Evolutionary conservation across 768 basidiomycete genomes (phyloP).

Genomic region (Chlorophyllum brunneum): DNA sequence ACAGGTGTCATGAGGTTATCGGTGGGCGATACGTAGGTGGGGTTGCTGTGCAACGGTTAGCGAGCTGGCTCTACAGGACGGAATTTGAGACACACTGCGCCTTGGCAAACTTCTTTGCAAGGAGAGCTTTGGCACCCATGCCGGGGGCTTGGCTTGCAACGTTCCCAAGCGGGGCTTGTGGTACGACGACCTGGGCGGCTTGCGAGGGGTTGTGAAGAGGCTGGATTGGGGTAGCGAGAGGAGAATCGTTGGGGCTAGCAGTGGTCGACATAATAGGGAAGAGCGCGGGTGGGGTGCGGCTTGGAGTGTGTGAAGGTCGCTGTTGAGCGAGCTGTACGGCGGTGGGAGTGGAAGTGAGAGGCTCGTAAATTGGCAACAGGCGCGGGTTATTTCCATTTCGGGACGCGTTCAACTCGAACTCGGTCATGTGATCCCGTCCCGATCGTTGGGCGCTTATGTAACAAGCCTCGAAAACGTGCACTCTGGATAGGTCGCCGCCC

Average conservation of each 20-base stretch:
- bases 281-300: neutral
- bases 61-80: neutral
- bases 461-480: too few species aligned
- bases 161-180: slow-evolving; percentile 78
- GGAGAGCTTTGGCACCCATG: slow-evolving; percentile 86
- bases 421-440: slow-evolving; percentile 18
- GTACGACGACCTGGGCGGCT: slow-evolving; percentile 73
- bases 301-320: neutral
- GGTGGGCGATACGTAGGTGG: slow-evolving; percentile 86
- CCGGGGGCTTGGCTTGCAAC: slow-evolving; percentile 55
- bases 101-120: slow-evolving; percentile 93
- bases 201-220: slow-evolving; percentile 85
- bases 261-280: slow-evolving; percentile 45
- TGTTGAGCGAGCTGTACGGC: slow-evolving; percentile 11
- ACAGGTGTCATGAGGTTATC: slow-evolving; percentile 93
- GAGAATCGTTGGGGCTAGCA: slow-evolving; percentile 64
- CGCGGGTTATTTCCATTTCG: slow-evolving; percentile 6
- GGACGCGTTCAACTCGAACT: slow-evolving; percentile 17
- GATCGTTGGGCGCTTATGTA: neutral
- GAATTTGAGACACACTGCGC: slow-evolving; percentile 54
- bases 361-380: neutral
- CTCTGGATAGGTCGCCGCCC: too few species aligned
- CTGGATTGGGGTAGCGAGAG: slow-evolving; percentile 58
- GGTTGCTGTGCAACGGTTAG: slow-evolving; percentile 54
- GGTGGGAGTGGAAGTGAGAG: slow-evolving; percentile 3